These are phyloP conservation scores for Mucor saturninus DNA, from an alignment of 371 early-diverging fungal species.

Conservation along the genomic window DNA sequence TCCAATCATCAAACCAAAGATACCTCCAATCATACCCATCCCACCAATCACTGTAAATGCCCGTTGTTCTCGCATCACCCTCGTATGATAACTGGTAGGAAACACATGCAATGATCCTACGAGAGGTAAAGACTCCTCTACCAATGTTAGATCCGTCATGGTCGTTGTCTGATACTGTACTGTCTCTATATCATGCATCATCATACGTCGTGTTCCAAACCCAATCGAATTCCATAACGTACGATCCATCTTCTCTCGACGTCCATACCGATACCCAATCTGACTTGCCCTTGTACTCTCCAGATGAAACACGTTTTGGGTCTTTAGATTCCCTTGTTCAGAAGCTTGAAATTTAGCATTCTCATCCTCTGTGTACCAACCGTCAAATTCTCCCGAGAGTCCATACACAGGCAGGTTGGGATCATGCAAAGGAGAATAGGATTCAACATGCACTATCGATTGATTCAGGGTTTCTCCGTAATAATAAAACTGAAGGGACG, in stretches of 20 bases:
- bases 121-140: not conserved
- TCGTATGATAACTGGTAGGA: constrained; percentile 17
- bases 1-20: constrained; percentile 35
- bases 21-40: constrained; percentile 44
- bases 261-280: constrained; percentile 26
- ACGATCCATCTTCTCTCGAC: constrained; percentile 20
- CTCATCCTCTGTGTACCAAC: constrained; percentile 34
- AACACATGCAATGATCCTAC: constrained; percentile 32
- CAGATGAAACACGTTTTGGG: constrained; percentile 34
- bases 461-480: constrained; percentile 27
- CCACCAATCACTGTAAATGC: constrained; percentile 42
- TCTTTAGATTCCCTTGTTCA: constrained; percentile 37
- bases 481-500: constrained; percentile 36
- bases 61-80: constrained; percentile 30
- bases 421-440: constrained; percentile 34
- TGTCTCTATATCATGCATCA: constrained; percentile 17
- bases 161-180: constrained; percentile 11
- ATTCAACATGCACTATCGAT: constrained; percentile 26
- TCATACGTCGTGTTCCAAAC: constrained; percentile 7
- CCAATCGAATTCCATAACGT: constrained; percentile 39
- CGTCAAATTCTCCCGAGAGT: constrained; percentile 19
- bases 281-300: constrained; percentile 17
- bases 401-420: constrained; percentile 36
- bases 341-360: constrained; percentile 32
- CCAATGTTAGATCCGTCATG: not conserved